Evolutionary conservation across 2,329 filamentous ascomycete genomes (phyloP).

Genomic region (Paecilomyces sp.): DNA sequence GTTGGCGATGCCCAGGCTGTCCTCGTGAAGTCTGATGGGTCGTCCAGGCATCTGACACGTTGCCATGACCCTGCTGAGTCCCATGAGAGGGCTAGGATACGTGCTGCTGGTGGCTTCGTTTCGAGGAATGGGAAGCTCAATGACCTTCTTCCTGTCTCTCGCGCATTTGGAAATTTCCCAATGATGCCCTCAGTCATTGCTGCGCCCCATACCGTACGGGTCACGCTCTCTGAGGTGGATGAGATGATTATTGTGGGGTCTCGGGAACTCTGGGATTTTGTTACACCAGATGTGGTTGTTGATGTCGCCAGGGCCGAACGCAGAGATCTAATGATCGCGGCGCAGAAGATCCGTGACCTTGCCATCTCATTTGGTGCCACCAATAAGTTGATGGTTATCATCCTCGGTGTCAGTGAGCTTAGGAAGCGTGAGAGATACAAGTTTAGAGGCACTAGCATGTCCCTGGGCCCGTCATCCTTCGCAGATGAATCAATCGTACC

Average conservation of each 20-base stretch:
- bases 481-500: constrained; percentile 57
- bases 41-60: constrained; percentile 72
- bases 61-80: constrained; percentile 92
- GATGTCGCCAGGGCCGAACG: constrained; percentile 85
- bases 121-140: constrained; percentile 92
- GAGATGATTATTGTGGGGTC: constrained; percentile 92
- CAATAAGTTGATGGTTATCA: constrained; percentile 98
- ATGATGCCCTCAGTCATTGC: constrained; percentile 90
- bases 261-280: constrained; percentile 89
- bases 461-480: constrained; percentile 69
- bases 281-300: constrained; percentile 81
- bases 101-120: constrained; percentile 91
- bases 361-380: constrained; percentile 93
- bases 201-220: constrained; percentile 72
- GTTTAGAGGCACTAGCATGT: constrained; percentile 74
- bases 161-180: constrained; percentile 91
- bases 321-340: constrained; percentile 84
- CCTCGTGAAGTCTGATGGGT: constrained; percentile 81
- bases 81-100: constrained; percentile 76
- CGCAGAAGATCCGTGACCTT: constrained; percentile 88
- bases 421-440: constrained; percentile 75
- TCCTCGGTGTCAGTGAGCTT: constrained; percentile 85
- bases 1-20: constrained; percentile 95
- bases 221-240: constrained; percentile 77
- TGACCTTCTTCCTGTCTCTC: constrained; percentile 81